Evolutionary conservation across 1,284 basidiomycete genomes (phyloP).

Genomic region (Rhodotorula mucilaginosa): DNA sequence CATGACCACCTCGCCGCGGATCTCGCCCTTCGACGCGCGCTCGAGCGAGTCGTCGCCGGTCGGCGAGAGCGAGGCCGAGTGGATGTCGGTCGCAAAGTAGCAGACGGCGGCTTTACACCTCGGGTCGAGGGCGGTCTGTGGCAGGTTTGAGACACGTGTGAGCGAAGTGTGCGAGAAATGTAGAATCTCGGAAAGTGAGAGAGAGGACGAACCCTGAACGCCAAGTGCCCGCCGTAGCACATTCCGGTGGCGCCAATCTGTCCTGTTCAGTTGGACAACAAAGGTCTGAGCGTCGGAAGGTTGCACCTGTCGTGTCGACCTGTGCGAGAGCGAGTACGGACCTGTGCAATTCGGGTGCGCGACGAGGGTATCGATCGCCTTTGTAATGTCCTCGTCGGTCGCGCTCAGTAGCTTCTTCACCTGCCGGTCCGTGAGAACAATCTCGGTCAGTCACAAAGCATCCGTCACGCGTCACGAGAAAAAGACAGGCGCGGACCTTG

Average conservation of each 20-base stretch:
- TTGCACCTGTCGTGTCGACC: no score
- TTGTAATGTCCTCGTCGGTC: constrained; percentile 28
- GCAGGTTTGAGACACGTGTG: background rate
- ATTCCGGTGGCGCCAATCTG: constrained; percentile 65
- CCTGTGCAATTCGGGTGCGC: constrained; percentile 63
- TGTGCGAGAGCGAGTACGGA: no score
- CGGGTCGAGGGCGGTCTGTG: constrained; percentile 71
- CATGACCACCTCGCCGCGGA: constrained; percentile 84
- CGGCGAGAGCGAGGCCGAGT: constrained; percentile 41
- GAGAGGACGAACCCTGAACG: constrained; percentile 23
- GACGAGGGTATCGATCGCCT: constrained; percentile 45
- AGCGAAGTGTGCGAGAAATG: constrained; percentile 49
- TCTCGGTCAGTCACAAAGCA: background rate
- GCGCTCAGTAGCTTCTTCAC: constrained; percentile 37
- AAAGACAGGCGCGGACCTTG: constrained; percentile 54
- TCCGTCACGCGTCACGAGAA: background rate
- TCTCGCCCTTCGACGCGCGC: constrained; percentile 68
- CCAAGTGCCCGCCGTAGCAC: constrained; percentile 70
- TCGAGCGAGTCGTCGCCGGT: constrained; percentile 77
- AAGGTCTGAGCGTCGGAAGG: background rate
- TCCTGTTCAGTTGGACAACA: constrained; percentile 50
- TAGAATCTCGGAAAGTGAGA: background rate
- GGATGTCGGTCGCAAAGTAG: constrained; percentile 74
- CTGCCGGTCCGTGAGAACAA: background rate
- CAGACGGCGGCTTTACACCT: constrained; percentile 81